Conservation (phyloP, 768 basidiomycete genomes). For the Chalciporus pseudorubinellus region DNA sequence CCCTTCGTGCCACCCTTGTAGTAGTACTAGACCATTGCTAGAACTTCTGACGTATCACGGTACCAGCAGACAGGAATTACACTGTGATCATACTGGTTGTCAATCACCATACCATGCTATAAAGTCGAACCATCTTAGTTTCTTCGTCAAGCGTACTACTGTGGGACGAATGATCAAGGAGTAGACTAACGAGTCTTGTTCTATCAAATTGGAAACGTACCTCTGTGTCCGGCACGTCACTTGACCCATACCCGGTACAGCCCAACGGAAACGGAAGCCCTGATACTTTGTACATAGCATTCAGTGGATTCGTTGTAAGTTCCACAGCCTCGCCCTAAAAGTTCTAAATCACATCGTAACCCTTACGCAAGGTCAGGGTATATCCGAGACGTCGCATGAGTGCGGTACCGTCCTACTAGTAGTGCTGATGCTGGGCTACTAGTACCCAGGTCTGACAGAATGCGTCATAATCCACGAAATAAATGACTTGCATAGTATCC, state of each 20-base stretch:
- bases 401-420: no score
- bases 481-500: neutral
- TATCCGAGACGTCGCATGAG: neutral
- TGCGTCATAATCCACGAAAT: neutral
- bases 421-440: no score
- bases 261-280: neutral
- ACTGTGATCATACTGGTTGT: neutral
- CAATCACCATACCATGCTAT: neutral
- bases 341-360: neutral
- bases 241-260: constrained; percentile 15
- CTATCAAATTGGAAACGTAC: neutral
- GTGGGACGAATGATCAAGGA: neutral
- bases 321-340: neutral
- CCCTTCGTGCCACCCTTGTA: neutral
- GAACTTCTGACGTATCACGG: neutral
- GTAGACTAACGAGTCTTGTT: neutral
- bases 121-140: neutral
- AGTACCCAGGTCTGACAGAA: neutral
- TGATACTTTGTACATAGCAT: neutral
- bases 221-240: constrained; percentile 4
- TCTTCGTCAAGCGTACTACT: neutral
- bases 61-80: neutral
- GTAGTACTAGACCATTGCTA: neutral
- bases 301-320: neutral
- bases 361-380: neutral